Evolutionary conservation across 2,329 filamentous ascomycete genomes (phyloP), one percentile per base, ranked within the genome.

Genomic region (Chaetomium sp.): DNA sequence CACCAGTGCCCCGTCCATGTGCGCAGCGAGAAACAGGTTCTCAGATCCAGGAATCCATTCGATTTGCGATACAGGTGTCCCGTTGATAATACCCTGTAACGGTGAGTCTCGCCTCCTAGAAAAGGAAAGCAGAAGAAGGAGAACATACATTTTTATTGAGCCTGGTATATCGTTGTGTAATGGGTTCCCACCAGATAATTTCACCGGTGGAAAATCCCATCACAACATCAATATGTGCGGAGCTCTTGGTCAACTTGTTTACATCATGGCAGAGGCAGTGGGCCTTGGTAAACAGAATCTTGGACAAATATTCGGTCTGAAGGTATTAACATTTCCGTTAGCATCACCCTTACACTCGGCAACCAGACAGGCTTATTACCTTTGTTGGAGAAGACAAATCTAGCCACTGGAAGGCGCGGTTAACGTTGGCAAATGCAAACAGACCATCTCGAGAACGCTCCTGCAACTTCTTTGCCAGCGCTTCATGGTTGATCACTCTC

Each of bases 171-270:
- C 95, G 91, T 66, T 97, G 92, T 41, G 91, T 92, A 66, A 96
- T 89, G 9, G 94, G 91, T 71, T 99, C 94, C 77, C 94, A 97
- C 94, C 94, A 99, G 59, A 99, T 92, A 48, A 99, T 91, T 70
- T 99, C 94, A 41, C 91, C 91, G 0, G 91, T 95, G 6, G 92
- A 96, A 67, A 96, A 97, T 1, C 94, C 94, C 84, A 99, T 88
- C 55, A 96, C 85, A 19, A 99, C 78, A 68, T 99, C 94, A 43
- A 99, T 79, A 67, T 97, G 92, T 5, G 80, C 84, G 3, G 80
- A 69, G 50, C 83, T 86, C 71, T 92, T 96, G 9, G 91, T 96
- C 53, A 88, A 68, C 44, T 82, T 75, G 68, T 99, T 97, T 43
- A 96, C 84, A 70, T 97, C 92, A 68, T 99, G 94, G 64, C 91